These are phyloP conservation scores for Forsythia suspensa DNA, from an alignment of 257 asterid genomes.

Conservation along the genomic window DNA sequence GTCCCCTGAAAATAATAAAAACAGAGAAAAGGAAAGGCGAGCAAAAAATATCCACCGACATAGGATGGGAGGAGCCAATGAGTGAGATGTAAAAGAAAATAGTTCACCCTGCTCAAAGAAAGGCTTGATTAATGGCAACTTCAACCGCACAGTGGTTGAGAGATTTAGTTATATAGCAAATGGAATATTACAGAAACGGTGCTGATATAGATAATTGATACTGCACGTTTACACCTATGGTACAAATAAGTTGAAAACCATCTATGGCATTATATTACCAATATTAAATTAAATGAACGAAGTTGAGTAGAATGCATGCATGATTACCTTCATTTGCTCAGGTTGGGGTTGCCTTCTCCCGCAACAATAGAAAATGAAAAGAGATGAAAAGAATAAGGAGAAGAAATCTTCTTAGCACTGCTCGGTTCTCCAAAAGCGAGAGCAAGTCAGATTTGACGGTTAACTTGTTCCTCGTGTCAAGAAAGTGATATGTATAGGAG, in stretches of 20 bases:
- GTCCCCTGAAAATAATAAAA: too few relatives aligned
- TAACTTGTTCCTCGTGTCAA: not conserved
- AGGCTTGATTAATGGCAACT: not conserved
- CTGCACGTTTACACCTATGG: constrained; percentile 11
- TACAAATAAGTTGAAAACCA: not conserved
- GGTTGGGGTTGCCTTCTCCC: constrained; percentile 67
- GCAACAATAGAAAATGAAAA: constrained; percentile 30
- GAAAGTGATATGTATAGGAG: not conserved
- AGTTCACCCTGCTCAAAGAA: not conserved
- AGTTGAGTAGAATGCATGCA: constrained; percentile 2
- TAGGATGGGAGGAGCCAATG: too few relatives aligned
- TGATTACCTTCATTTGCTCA: constrained; percentile 57
- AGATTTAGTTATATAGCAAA: not conserved
- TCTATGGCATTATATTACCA: not conserved
- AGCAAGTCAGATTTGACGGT: not conserved
- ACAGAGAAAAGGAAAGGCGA: too few relatives aligned
- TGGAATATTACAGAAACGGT: not conserved
- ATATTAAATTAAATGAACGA: not conserved
- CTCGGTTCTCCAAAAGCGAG: constrained; percentile 6
- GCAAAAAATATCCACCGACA: too few relatives aligned
- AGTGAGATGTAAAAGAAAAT: too few relatives aligned
- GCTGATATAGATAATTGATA: not conserved
- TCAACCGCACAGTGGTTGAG: not conserved
- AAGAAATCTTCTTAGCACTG: not conserved
- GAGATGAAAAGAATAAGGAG: not conserved